phyloP scores from a whole-genome alignment of 2,329 filamentous ascomycete species.

The Aspergillus quadricinctus region DNA sequence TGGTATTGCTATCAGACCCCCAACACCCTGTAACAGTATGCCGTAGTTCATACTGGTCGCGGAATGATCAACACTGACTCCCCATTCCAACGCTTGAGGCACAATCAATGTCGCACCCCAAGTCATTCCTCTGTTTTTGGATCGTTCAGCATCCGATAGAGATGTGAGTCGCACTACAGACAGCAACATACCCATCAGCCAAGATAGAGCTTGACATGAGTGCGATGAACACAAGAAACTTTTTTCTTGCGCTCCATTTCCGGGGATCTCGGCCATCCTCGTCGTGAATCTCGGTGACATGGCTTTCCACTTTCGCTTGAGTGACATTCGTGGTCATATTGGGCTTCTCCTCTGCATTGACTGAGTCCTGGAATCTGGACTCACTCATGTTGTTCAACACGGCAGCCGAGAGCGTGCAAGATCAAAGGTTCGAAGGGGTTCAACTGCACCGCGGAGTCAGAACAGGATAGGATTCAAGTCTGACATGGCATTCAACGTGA shows the following conservation, averaged over 20 bases:
- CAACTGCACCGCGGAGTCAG: too few species aligned
- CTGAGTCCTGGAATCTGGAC: too few species aligned
- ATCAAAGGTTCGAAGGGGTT: too few species aligned
- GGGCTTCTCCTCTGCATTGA: too few species aligned
- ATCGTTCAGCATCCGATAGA: too few species aligned
- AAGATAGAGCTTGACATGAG: constrained; percentile 34
- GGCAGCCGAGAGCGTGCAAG: too few species aligned
- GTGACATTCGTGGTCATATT: too few species aligned
- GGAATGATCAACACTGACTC: constrained; percentile 27
- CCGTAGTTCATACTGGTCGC: constrained; percentile 39
- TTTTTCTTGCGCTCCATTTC: constrained; percentile 27
- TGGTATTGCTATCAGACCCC: constrained; percentile 36
- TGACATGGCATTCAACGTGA: too few species aligned
- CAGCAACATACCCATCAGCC: constrained; percentile 29
- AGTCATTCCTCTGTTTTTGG: constrained; percentile 29
- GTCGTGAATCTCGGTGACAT: neutral
- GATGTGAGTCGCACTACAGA: too few species aligned
- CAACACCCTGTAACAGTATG: constrained; percentile 36
- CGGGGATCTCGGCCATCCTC: constrained; percentile 21
- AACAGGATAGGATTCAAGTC: too few species aligned
- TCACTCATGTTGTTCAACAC: too few species aligned
- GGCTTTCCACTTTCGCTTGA: too few species aligned
- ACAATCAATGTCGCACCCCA: constrained; percentile 40
- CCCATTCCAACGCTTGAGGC: constrained; percentile 35
- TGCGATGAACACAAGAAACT: constrained; percentile 29